A percentile compares a stretch with the other conserved stretches of the same genome.
These are phyloP conservation scores for Silybum marianum DNA, from an alignment of 129 eudicot genomes.

Conservation along the genomic window DNA sequence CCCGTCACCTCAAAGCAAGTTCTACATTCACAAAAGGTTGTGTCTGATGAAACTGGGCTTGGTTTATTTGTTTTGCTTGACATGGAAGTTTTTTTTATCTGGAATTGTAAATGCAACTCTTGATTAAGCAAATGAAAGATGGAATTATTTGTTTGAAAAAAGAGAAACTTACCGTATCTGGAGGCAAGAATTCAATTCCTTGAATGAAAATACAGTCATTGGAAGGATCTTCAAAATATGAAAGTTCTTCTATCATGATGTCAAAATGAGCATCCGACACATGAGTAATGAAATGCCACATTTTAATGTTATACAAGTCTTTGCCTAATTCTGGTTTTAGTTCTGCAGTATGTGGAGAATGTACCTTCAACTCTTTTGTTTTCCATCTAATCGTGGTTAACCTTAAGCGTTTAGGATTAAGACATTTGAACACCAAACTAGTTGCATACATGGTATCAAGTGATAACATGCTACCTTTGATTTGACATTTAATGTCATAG, in stretches of 20 bases:
- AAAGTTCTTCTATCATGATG: not conserved
- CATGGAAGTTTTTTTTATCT: constrained; percentile 31
- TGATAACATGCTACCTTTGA: constrained; percentile 23
- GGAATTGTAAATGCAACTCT: too few relatives aligned
- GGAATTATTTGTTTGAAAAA: too few relatives aligned
- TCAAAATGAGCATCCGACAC: constrained; percentile 6
- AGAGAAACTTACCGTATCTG: not conserved
- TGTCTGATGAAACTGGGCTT: constrained; percentile 74
- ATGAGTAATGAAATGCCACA: constrained; percentile 11
- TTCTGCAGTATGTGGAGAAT: constrained; percentile 13
- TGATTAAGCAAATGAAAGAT: too few relatives aligned
- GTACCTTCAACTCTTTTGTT: not conserved
- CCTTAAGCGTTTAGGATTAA: too few relatives aligned
- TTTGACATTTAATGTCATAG: constrained; percentile 2
- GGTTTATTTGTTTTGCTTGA: constrained; percentile 29
- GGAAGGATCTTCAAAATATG: not conserved
- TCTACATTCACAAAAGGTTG: constrained; percentile 51
- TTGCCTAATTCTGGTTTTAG: not conserved
- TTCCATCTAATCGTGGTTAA: constrained; percentile 14
- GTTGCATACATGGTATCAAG: constrained; percentile 8
- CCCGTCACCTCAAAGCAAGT: constrained; percentile 64
- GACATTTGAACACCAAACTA: not conserved
- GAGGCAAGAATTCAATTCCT: constrained; percentile 12
- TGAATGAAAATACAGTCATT: constrained; percentile 4
- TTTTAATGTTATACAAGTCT: not conserved